phyloP scores from a whole-genome alignment of 768 basidiomycete genomes.

The Phaffia tasmanica region DNA sequence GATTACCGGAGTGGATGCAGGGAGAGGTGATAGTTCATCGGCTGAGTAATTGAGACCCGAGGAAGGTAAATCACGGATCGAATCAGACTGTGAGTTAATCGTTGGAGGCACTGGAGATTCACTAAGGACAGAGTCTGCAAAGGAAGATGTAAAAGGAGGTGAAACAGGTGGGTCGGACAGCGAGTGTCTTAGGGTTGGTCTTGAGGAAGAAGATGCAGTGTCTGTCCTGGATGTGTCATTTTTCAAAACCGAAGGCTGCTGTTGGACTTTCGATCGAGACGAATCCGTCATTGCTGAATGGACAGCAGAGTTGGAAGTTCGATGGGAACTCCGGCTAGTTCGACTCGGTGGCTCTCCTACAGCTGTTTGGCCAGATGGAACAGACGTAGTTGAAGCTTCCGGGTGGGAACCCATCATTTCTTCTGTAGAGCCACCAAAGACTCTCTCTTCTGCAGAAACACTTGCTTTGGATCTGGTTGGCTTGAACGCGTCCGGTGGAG shows the following conservation, averaged over 20 bases:
- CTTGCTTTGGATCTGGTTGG: slow-evolving; percentile 31
- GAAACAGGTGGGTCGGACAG: slow-evolving; percentile 13
- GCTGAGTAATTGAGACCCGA: neutral
- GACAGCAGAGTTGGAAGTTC: slow-evolving; percentile 4
- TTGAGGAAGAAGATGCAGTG: neutral
- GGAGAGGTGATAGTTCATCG: neutral
- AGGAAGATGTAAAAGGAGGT: slow-evolving; percentile 5
- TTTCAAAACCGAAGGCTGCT: neutral
- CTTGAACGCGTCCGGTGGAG: slow-evolving; percentile 39
- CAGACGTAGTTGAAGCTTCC: neutral
- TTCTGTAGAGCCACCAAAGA: neutral
- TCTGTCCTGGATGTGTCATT: neutral
- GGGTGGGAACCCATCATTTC: neutral
- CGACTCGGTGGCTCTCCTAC: neutral
- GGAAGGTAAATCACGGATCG: neutral
- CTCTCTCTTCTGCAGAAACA: neutral
- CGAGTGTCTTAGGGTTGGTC: slow-evolving; percentile 18
- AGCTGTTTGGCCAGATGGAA: neutral
- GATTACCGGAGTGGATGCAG: neutral
- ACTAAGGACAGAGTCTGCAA: neutral
- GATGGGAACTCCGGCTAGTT: neutral
- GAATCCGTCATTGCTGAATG: neutral
- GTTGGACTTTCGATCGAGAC: neutral
- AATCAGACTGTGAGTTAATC: neutral
- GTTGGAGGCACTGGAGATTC: neutral